Percentiles rank a stretch among this genome's conserved stretches.
phyloP scores from a whole-genome alignment of 164 flowering plant genomes.

The Aristolochia contorta region DNA sequence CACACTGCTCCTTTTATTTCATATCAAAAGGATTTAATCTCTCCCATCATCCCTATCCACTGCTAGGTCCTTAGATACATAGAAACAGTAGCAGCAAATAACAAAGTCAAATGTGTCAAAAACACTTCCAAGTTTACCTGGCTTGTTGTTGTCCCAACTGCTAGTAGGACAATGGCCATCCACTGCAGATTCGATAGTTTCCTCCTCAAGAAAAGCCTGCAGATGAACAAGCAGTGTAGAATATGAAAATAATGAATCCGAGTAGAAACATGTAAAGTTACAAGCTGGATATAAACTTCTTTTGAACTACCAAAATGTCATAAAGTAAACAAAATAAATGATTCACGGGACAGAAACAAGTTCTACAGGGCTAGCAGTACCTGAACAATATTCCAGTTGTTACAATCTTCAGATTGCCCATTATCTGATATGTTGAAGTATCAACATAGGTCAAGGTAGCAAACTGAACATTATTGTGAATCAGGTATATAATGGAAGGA shows the following conservation, averaged over 20 bases:
- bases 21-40: no score
- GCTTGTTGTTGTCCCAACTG: conserved; percentile 97
- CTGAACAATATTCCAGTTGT: conserved; percentile 93
- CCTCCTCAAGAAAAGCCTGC: conserved; percentile 73
- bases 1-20: no score
- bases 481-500: conserved; percentile 81
- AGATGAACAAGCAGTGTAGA: conserved; percentile 7
- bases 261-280: no score
- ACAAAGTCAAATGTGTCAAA: background rate
- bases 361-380: conserved; percentile 21
- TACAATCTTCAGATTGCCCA: conserved; percentile 95
- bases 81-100: background rate
- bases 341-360: background rate
- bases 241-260: background rate
- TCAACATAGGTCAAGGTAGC: conserved; percentile 90
- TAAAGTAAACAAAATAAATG: background rate
- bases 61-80: no score
- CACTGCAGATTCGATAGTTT: conserved; percentile 85
- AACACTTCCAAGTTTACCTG: conserved; percentile 43
- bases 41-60: no score
- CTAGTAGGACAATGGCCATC: conserved; percentile 88
- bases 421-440: conserved; percentile 93
- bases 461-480: conserved; percentile 95
- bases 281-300: background rate
- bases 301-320: background rate